Percentiles rank a stretch among this genome's conserved stretches.
Evolutionary conservation across 306 rosid genomes (phyloP).

Genomic region (Luffa aegyptiaca): DNA sequence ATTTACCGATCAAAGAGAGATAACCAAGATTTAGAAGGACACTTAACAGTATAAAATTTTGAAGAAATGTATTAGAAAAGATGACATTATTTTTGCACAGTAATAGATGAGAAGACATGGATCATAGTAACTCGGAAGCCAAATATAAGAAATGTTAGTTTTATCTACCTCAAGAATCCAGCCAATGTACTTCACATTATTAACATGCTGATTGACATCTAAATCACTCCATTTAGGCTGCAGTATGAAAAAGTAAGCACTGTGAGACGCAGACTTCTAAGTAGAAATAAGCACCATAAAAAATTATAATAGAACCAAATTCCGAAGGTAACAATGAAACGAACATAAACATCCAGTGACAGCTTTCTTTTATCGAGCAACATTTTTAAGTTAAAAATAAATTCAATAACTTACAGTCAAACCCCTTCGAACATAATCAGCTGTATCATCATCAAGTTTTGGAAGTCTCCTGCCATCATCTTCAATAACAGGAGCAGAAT

Average conservation of each 20-base stretch:
- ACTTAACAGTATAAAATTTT: background rate
- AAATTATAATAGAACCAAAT: background rate
- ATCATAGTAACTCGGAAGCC: background rate
- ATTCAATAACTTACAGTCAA: conserved; percentile 52
- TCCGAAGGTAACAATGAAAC: background rate
- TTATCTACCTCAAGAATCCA: conserved; percentile 89
- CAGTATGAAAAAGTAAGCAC: conserved; percentile 5
- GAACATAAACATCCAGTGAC: background rate
- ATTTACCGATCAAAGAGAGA: background rate
- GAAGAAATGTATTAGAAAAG: background rate
- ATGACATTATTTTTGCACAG: background rate
- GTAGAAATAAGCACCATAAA: background rate
- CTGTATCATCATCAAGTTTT: conserved; percentile 62
- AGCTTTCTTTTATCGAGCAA: background rate
- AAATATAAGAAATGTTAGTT: background rate
- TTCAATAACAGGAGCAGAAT: conserved; percentile 63
- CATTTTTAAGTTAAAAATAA: background rate
- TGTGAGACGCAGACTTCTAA: background rate
- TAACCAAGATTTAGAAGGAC: background rate
- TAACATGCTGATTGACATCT: conserved; percentile 94
- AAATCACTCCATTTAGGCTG: conserved; percentile 95
- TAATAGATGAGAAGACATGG: background rate
- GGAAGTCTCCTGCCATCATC: conserved; percentile 70
- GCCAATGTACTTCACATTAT: conserved; percentile 98
- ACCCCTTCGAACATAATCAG: conserved; percentile 53